These are phyloP conservation scores for Oryza officinalis DNA, from an alignment of 176 grass and related monocot genomes.

Conservation along the genomic window DNA sequence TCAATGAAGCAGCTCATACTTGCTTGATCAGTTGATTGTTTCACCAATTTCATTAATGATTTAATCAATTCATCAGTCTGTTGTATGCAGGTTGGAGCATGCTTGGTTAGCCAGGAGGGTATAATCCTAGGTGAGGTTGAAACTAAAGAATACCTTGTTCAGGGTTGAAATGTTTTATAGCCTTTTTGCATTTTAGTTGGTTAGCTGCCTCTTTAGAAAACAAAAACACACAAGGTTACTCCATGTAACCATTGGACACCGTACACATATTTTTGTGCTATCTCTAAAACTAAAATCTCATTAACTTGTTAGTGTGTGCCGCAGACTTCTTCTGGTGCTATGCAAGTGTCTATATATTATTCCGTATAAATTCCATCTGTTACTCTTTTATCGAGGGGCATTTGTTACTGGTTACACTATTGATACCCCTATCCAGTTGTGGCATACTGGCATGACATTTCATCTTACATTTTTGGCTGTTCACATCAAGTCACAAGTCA, in stretches of 20 bases:
- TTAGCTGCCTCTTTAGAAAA: not conserved
- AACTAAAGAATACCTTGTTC: slow-evolving; percentile 17
- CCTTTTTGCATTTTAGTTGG: not conserved
- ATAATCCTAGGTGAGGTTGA: slow-evolving; percentile 92
- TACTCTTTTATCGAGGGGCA: not conserved
- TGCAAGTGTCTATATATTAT: not conserved
- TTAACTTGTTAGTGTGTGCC: not conserved
- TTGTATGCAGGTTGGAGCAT: slow-evolving; percentile 85
- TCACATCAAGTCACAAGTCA: not conserved
- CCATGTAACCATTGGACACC: not conserved
- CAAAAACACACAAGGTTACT: not conserved
- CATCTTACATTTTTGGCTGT: not conserved
- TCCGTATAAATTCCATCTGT: not conserved
- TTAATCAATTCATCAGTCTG: not conserved
- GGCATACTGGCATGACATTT: not conserved
- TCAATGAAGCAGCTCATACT: not conserved
- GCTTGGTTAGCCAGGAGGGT: slow-evolving; percentile 83
- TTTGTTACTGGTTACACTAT: not conserved
- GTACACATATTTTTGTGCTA: not conserved
- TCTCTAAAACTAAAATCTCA: not conserved
- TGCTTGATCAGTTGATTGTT: not conserved
- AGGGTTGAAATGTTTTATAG: not conserved
- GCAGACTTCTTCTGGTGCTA: not conserved
- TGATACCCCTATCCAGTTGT: not conserved
- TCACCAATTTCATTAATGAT: not conserved